Evolutionary conservation across 2,329 filamentous ascomycete species (phyloP), one percentile per base, ranked within the genome.

Genomic region (Rhytidhysteron rufulum): DNA sequence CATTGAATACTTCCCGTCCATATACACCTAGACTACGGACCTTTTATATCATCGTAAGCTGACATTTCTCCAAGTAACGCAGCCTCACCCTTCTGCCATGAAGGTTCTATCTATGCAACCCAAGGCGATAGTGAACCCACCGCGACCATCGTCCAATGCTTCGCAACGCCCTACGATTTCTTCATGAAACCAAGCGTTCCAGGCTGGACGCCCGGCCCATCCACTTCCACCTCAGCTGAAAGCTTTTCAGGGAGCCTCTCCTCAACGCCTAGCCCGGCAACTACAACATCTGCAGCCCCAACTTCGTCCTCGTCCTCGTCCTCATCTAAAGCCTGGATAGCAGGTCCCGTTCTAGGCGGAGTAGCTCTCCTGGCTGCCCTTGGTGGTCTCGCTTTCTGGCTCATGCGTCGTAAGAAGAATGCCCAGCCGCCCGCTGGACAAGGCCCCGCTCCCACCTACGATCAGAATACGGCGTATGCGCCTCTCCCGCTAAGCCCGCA

Each of bases 201-300:
- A 8, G 24, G 24, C 8, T 13, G 7, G 7, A 27, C 24, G 8
- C 7, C 7, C 7, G 24, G 8, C 7, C 13, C 24, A 13, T 8
- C 24, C 8, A 27, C 7, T 27, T 27, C 24, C 7, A 8, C 13
- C 7, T 13, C 13, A 8, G 13, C 13, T 8, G 8, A 27, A 13
- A 8, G 8, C 7, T n/a, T n/a, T n/a, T n/a, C n/a, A n/a, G n/a
- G n/a, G n/a, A 8, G 8, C 7, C 7, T 13, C 24, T 27, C 24
- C 8, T 27, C 24, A 13, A 27, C 13, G 7, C 24, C 24, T 27
- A 8, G 8, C 7, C 8, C 24, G 24, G 13, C 24, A 7, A 8
- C 24, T 27, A 13, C 24, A 7, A 27, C 24, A 27, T 27, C 24
- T 8, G 24, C 24, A 27, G 7, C 24, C 66, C 1, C 30, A 32